Evolutionary conservation across 495 filamentous ascomycete species (phyloP).

Genomic region (Daldinia grandis): DNA sequence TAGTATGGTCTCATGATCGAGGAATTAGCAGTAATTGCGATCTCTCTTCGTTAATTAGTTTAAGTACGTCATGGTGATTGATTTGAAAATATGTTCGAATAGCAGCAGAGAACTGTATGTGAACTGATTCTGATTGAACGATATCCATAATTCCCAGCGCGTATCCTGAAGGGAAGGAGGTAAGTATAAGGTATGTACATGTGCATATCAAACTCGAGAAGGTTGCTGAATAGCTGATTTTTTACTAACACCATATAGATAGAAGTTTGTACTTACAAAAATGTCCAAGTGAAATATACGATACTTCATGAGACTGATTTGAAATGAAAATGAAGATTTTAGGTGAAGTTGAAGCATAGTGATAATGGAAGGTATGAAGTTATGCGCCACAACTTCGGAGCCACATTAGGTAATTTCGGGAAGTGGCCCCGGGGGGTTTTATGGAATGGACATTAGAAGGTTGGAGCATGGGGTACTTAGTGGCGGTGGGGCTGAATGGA

Average conservation of each 20-base stretch:
- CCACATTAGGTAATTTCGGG: neutral
- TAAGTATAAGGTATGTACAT: no score
- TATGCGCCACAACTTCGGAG: neutral
- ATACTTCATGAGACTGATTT: neutral
- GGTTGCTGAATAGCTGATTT: neutral
- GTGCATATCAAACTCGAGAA: no score
- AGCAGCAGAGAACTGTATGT: neutral
- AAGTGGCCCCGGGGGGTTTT: neutral
- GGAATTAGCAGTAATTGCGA: neutral
- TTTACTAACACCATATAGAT: neutral
- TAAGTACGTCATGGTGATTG: neutral
- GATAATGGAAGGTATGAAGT: neutral
- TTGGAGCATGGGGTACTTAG: neutral
- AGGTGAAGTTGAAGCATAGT: neutral
- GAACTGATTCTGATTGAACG: neutral
- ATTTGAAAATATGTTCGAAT: neutral
- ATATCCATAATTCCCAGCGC: neutral
- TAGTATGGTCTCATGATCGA: neutral
- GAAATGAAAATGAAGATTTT: neutral
- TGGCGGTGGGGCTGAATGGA: conserved; percentile 1
- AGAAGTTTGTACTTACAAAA: neutral
- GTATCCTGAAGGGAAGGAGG: no score
- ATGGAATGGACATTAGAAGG: neutral
- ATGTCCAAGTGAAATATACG: neutral
- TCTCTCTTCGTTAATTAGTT: neutral